Evolutionary conservation across 805 yeast genomes (phyloP).

Genomic region (Teunomyces gatunensis): DNA sequence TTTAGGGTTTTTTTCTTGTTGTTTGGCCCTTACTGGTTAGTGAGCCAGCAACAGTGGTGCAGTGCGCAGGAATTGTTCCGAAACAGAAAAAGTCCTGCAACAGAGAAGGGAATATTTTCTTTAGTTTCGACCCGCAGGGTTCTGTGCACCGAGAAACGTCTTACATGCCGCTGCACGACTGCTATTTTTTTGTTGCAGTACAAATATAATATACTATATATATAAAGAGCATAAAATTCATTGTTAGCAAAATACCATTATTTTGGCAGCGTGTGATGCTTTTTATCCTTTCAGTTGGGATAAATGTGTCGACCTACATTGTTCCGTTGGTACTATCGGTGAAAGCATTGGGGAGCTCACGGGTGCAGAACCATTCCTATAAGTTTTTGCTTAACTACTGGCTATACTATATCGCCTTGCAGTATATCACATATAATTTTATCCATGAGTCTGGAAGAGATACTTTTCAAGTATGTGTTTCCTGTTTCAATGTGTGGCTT

Average conservation of each 20-base stretch:
- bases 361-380: slow-evolving; percentile 6
- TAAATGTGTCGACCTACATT: slow-evolving; percentile 7
- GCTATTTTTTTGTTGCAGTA: not conserved
- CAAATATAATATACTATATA: not conserved
- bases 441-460: not conserved
- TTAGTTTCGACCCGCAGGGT: not conserved
- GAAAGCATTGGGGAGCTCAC: slow-evolving; percentile 8
- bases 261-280: not conserved
- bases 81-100: not conserved
- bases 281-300: not conserved
- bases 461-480: not conserved
- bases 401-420: slow-evolving; percentile 11
- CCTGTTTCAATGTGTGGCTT: slow-evolving; percentile 9
- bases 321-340: slow-evolving; percentile 12
- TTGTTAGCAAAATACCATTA: not conserved
- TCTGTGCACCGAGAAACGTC: not conserved
- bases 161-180: not conserved
- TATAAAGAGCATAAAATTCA: not conserved
- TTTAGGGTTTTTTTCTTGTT: not conserved
- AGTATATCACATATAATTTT: not conserved
- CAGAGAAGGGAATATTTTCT: not conserved
- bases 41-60: not conserved
- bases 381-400: slow-evolving; percentile 14
- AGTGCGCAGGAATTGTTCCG: not conserved
- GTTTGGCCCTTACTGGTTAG: not conserved